Conservation (phyloP, 2,329 filamentous ascomycete species). For the Phaeosphaeriaceae sp. region DNA sequence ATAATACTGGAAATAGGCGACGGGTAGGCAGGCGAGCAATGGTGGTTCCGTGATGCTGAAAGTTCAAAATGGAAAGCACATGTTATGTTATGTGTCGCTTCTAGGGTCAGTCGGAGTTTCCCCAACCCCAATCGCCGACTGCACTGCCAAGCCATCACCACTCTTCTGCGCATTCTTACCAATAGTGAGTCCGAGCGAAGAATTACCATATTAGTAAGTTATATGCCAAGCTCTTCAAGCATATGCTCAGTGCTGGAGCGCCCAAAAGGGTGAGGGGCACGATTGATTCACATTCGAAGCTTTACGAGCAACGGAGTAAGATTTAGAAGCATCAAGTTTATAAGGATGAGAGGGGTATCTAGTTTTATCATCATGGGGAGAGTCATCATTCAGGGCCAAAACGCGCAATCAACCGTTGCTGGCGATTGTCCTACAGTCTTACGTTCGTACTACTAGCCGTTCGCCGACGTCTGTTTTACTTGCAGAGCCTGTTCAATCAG, state of each 20-base stretch:
- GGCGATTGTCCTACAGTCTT: no score
- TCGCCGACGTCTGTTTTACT: neutral
- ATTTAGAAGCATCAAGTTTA: neutral
- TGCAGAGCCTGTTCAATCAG: slow-evolving; percentile 12
- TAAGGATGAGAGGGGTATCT: slow-evolving; percentile 27
- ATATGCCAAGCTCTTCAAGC: no score
- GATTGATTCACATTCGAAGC: neutral
- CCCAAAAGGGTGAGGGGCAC: neutral
- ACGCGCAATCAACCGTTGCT: no score
- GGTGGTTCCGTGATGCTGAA: slow-evolving; percentile 17
- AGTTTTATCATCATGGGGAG: slow-evolving; percentile 7
- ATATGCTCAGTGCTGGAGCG: no score
- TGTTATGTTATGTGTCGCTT: slow-evolving; percentile 42
- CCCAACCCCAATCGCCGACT: slow-evolving; percentile 27
- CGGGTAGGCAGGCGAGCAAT: slow-evolving; percentile 8
- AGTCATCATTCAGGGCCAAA: slow-evolving; percentile 7
- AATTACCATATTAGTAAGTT: no score
- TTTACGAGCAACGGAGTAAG: neutral
- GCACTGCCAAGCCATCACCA: slow-evolving; percentile 16
- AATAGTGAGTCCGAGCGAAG: no score
- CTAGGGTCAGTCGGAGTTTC: slow-evolving; percentile 30
- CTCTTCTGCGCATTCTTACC: no score
- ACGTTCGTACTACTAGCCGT: neutral
- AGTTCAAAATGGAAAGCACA: slow-evolving; percentile 33
- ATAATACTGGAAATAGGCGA: neutral